Evolutionary conservation across 2,329 filamentous ascomycete genomes (phyloP).

Genomic region (Aspergillus sp.): DNA sequence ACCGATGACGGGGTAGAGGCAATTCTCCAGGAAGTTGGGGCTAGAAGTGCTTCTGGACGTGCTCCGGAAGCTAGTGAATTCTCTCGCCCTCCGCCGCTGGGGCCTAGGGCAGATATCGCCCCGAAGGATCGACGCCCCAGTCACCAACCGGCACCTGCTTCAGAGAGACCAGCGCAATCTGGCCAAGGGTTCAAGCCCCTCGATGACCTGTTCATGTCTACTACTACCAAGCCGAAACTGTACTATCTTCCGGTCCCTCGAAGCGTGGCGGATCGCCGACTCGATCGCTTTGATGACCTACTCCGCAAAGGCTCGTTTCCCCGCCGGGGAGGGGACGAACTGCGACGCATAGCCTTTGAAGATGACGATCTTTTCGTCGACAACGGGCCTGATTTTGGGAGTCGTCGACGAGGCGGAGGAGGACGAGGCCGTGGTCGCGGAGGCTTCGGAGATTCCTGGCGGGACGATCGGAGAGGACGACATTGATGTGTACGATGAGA

Average conservation of each 20-base stretch:
- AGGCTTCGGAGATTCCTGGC: constrained; percentile 23
- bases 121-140: constrained; percentile 26
- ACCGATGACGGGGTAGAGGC: constrained; percentile 58
- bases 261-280: constrained; percentile 61
- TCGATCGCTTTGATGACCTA: constrained; percentile 56
- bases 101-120: constrained; percentile 22
- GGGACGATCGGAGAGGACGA: constrained; percentile 10
- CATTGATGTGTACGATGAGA: constrained; percentile 7
- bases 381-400: constrained; percentile 60
- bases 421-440: constrained; percentile 25
- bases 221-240: constrained; percentile 60
- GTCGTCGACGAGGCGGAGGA: constrained; percentile 13
- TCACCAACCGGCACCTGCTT: constrained; percentile 14
- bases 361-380: constrained; percentile 65
- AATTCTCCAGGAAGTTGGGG: constrained; percentile 51
- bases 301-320: constrained; percentile 37
- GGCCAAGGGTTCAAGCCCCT: constrained; percentile 54
- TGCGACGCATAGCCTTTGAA: constrained; percentile 73
- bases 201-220: constrained; percentile 60
- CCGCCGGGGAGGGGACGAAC: constrained; percentile 48
- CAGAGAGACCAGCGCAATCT: constrained; percentile 17
- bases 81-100: constrained; percentile 21
- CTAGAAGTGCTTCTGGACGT: constrained; percentile 16
- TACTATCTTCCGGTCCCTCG: constrained; percentile 66
- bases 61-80: constrained; percentile 14